Base-by-base conservation (phyloP, 202 grass and related monocot genomes). In the Miscanthus sacchariflorus region DNA sequence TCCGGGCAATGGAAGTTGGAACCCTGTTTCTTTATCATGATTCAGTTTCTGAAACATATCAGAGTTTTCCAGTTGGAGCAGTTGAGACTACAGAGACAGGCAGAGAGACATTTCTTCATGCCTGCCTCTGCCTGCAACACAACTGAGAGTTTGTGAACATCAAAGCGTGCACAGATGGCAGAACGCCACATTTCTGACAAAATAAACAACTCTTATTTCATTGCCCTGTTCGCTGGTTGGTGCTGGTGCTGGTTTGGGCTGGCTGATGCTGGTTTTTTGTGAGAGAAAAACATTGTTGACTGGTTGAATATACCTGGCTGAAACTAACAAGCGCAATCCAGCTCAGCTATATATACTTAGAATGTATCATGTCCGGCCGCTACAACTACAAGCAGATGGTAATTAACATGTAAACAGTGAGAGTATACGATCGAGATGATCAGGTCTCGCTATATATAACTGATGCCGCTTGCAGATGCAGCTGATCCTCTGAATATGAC, bases 391-490 rank as follows among this genome's bases (percentile, higher is more conserved):
- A 23, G 58, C 21, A 23, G 58, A 61, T n/a, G 21, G 21, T 61
- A 63, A 63, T 30, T 30, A 30, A 30, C 28, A 30, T 30, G 28
- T 30, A 30, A 30, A 30, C 28, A 30, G 28, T 30, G 28, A 30
- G 28, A 30, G 28, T 30, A 24, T 24, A 30, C 1, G 3, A 68
- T 68, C 9, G 2, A 36, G 6, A 39, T 72, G 8, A 9, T 40
- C 3, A 59, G 6, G 17, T 19, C 1, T 58, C 6, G 54, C 17
- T 50, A 21, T 9, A 1, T 59, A 19, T 28, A 33, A 9, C 24
- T 46, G 38, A 65, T 21, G 58, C 81, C 42, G 50, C 50, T 5
- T 12, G 68, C 50, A n/a, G 76, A 39, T 78, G 56, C 21, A 79
- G 54, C 39, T 64, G 2, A 7, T 12, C 15, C 38, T 76, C 68